phyloP scores from a whole-genome alignment of 345 rosid genomes.

The Eucalyptus cloeziana region DNA sequence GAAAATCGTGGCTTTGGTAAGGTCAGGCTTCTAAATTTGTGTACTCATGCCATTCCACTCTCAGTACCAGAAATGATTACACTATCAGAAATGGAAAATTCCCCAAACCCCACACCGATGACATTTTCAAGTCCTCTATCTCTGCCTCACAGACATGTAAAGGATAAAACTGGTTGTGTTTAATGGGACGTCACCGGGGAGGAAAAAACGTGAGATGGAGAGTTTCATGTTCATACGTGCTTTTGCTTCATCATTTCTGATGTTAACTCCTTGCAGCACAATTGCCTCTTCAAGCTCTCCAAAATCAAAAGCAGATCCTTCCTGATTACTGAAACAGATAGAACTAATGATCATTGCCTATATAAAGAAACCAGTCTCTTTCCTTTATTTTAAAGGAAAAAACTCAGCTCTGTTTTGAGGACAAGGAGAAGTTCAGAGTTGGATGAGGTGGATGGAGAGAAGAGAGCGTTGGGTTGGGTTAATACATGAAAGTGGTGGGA shows the following conservation, averaged over 20 bases:
- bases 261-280: slow-evolving; percentile 74
- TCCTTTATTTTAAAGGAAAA: neutral
- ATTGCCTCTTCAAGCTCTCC: slow-evolving; percentile 99
- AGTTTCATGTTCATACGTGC: slow-evolving; percentile 33
- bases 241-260: slow-evolving; percentile 71
- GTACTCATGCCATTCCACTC: slow-evolving; percentile 61
- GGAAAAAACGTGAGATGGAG: neutral
- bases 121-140: slow-evolving; percentile 28
- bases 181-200: slow-evolving; percentile 41
- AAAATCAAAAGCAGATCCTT: slow-evolving; percentile 78
- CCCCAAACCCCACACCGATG: neutral
- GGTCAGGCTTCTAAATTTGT: slow-evolving; percentile 25
- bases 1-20: neutral
- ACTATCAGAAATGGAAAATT: slow-evolving; percentile 32
- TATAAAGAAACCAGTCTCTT: neutral
- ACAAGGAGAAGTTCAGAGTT: neutral
- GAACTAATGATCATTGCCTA: neutral
- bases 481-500: slow-evolving; percentile 67
- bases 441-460: neutral
- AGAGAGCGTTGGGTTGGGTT: neutral
- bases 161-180: neutral
- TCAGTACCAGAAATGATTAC: slow-evolving; percentile 54
- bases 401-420: neutral
- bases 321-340: slow-evolving; percentile 42
- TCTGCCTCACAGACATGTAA: neutral